These are phyloP conservation scores for Tuctoria greenei DNA, from an alignment of 176 grass and related monocot species.

Conservation along the genomic window DNA sequence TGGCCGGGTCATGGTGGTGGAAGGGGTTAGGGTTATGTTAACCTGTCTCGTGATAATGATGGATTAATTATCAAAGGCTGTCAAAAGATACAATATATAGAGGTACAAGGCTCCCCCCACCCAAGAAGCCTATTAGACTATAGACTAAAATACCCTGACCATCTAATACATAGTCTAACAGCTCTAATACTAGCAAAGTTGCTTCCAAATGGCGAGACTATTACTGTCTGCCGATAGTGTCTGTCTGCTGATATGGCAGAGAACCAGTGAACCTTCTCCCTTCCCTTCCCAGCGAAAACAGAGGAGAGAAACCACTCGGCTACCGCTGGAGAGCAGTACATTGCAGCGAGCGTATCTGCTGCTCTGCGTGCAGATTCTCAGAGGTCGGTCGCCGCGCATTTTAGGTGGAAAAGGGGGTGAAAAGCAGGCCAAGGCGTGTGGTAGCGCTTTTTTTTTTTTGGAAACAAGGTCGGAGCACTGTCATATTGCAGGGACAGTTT, in stretches of 20 bases:
- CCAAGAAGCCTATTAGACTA: no score
- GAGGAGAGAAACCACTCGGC: background rate
- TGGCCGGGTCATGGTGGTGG: no score
- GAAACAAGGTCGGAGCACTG: no score
- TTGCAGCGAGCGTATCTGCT: background rate
- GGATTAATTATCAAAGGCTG: no score
- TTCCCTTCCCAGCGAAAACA: background rate
- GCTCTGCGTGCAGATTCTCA: conserved; percentile 3
- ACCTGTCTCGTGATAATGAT: no score
- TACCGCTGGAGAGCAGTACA: background rate
- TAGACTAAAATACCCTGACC: no score
- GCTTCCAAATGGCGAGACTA: background rate
- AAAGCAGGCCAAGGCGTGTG: background rate
- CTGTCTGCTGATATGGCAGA: background rate
- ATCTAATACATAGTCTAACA: no score
- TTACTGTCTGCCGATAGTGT: background rate
- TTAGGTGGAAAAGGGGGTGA: background rate
- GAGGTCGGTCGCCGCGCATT: background rate
- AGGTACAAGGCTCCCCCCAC: no score
- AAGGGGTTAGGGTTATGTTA: no score
- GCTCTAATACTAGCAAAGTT: background rate
- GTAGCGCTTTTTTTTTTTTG: no score
- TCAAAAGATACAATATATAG: no score
- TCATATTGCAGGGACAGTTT: no score
- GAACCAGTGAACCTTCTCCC: background rate